Evolutionary conservation across 305 asterid genomes (phyloP), one percentile per base, ranked within the genome.

Genomic region (Solanum hybrid): DNA sequence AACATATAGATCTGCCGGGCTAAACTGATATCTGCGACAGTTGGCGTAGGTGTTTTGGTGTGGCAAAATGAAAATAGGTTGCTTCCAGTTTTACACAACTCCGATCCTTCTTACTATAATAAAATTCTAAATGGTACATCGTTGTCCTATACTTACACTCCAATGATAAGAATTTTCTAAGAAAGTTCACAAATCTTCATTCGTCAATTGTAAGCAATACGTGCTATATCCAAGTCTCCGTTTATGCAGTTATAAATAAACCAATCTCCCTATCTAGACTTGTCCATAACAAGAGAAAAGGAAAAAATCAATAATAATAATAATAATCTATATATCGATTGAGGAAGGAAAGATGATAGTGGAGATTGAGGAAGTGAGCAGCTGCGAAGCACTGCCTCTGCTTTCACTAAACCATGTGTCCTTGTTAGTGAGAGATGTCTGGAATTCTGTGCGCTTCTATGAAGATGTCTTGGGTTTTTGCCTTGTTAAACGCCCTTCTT

Each of bases 401-500:
- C 89, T 92, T 40, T 91, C 94, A 7, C 56, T 92, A 66, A 92
- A 92, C 8, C 94, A 92, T 36, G 90, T 92, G 9, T 92, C 94
- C 14, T 60, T 91, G 84, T 73, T 92, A 26, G 93, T 91, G 12
- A 87, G 82, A 37, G 77, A 89, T 51, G 92, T 92, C 8, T 32
- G 90, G 90, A 87, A 73, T 60, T 90, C 94, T 7, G 86, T 73
- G 13, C 89, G 88, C 34, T 92, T 92, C 85, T 92, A 92, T 42
- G 90, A 91, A 64, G 89, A 91, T 71, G 91, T 91, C 13, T 31
- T 92, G 87, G 94, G 94, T 32, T 92, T 92, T 80, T 80, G 75
- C 60, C 87, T 89, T 24, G 89, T 92, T 51, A 92, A 92, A 86
- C 93, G 94, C 40, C 94, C 94, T 73, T 85, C 93, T 56, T 91